Conservation (phyloP, 371 early-diverging fungal genomes). For the Coemansia sp. region DNA sequence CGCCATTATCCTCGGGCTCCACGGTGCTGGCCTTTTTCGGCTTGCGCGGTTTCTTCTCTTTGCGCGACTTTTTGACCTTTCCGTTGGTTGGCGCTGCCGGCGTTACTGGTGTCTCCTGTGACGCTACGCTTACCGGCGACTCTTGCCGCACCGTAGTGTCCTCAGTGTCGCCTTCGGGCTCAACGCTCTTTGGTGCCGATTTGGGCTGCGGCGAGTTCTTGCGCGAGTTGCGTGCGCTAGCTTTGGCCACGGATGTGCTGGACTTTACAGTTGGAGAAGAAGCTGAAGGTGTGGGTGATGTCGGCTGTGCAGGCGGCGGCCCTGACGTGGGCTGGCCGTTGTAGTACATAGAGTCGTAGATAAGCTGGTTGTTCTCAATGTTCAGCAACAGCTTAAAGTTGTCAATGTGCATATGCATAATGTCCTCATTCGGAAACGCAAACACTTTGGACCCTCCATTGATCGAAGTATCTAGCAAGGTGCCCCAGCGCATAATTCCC, state of each 20-base stretch:
- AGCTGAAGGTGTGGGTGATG: constrained; percentile 2
- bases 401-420: constrained; percentile 51
- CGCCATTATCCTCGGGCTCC: not conserved
- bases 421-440: constrained; percentile 36
- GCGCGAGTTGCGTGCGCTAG: constrained; percentile 33
- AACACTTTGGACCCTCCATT: constrained; percentile 47
- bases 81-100: constrained; percentile 6
- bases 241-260: constrained; percentile 35
- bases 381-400: constrained; percentile 47
- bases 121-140: constrained; percentile 18
- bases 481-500: constrained; percentile 48
- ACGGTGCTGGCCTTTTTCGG: constrained; percentile 20
- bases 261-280: constrained; percentile 9
- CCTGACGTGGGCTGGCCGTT: constrained; percentile 42
- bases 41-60: constrained; percentile 33
- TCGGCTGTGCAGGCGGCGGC: constrained; percentile 21
- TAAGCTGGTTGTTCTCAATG: constrained; percentile 46
- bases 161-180: constrained; percentile 17
- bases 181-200: constrained; percentile 21
- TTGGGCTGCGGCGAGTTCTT: constrained; percentile 46
- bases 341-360: constrained; percentile 43
- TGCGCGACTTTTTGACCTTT: constrained; percentile 1
- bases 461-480: constrained; percentile 45
- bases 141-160: constrained; percentile 1
- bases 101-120: constrained; percentile 9